Base-by-base conservation (phyloP, 805 yeast species). In the Ogataea methylovora region DNA sequence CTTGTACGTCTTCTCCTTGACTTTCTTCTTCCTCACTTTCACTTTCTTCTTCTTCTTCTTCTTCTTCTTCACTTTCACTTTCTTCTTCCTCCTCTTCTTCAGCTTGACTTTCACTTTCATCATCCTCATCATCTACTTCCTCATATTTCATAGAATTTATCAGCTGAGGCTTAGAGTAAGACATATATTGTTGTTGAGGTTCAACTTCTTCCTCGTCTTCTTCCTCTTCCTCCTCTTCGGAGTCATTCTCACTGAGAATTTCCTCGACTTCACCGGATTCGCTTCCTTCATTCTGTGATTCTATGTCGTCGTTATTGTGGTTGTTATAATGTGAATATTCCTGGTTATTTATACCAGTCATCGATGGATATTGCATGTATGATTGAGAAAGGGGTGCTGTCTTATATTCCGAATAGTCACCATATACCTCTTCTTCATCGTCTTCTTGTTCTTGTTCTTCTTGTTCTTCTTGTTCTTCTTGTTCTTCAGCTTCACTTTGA, bases 391-490 rank as follows among this genome's bases (percentile, higher is more conserved):
- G n/a, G n/a, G n/a, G n/a, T n/a, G 16, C 18, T 8, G 5, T 26
- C 7, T 26, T 11, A 8, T 7, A 8, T 13, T 15, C 18, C 14
- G 26, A 15, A 12, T 21, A 11, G 5, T 32, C 40, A 2, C 8
- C 32, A 22, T 31, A 32, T 5, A 29, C 37, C 22, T 33, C 33
- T 15, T 37, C 38, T 19, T 25, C 33, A 6, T 36, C 39, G 16
- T 26, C 38, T 13, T 37, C 54, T 29, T 42, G 27, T 9, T 41
- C 42, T 5, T 44, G 38, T 24, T 36, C 39, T 14, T 41, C 33
- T 10, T 45, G 46, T 13, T 24, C 29, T 16, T 37, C 42, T 19
- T 35, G 41, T 27, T 34, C 32, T 19, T 23, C 37, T 10, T 16
- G 35, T 11, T 30, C 37, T 3, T 39, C 36, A n/a, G 24, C 25